phyloP scores from a whole-genome alignment of 805 yeast genomes.

The Ogataea pignaliae region DNA sequence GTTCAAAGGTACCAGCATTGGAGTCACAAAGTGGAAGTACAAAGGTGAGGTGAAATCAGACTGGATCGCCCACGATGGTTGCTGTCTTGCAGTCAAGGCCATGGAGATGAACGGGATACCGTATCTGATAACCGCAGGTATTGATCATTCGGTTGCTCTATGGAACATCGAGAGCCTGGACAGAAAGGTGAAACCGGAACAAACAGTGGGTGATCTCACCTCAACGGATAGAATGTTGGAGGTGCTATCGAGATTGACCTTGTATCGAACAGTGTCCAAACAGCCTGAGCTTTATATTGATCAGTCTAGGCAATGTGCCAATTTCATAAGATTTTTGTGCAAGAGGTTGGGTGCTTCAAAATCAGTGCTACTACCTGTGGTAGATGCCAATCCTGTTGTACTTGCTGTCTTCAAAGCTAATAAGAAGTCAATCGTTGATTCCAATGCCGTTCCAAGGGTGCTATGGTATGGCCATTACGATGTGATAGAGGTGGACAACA shows the following conservation, averaged over 20 bases:
- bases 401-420: constrained; percentile 64
- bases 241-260: constrained; percentile 56
- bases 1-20: constrained; percentile 55
- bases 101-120: constrained; percentile 37
- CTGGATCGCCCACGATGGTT: constrained; percentile 53
- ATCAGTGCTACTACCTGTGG: constrained; percentile 66
- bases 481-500: constrained; percentile 72
- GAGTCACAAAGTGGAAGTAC: constrained; percentile 49
- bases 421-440: constrained; percentile 4
- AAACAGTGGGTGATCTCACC: constrained; percentile 7
- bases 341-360: constrained; percentile 64
- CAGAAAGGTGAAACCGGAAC: constrained; percentile 6
- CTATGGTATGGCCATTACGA: constrained; percentile 97
- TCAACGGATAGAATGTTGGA: constrained; percentile 53
- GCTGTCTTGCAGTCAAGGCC: constrained; percentile 53
- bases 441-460: constrained; percentile 36
- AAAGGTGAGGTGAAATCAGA: constrained; percentile 38
- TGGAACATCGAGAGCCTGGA: constrained; percentile 53
- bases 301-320: constrained; percentile 85
- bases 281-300: constrained; percentile 62
- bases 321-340: constrained; percentile 58
- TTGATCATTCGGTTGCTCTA: constrained; percentile 60
- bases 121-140: constrained; percentile 63
- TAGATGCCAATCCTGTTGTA: constrained; percentile 81
- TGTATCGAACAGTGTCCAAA: constrained; percentile 76